These are phyloP conservation scores for Chalciporus pseudorubinellus DNA, from an alignment of 768 basidiomycete species.

Conservation along the genomic window DNA sequence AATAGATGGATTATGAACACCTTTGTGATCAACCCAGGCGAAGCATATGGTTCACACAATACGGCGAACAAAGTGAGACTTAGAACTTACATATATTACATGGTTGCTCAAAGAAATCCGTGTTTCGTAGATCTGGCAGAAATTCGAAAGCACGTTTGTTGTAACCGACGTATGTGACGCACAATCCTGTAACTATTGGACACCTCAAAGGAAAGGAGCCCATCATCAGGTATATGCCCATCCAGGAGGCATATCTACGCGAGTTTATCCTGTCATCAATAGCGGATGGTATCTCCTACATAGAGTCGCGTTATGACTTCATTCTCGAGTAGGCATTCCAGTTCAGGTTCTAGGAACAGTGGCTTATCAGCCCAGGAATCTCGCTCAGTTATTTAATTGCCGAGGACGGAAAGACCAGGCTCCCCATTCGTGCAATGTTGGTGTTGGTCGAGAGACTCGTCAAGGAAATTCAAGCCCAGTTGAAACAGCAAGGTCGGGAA, in stretches of 20 bases:
- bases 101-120: not conserved
- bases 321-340: constrained; percentile 29
- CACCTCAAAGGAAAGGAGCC: constrained; percentile 17
- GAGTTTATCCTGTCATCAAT: constrained; percentile 40
- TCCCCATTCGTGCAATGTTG: constrained; percentile 39
- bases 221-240: constrained; percentile 25
- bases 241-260: constrained; percentile 15
- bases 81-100: not conserved
- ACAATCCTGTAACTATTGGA: not conserved
- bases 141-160: constrained; percentile 19
- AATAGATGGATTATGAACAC: constrained; percentile 40
- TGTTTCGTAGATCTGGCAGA: constrained; percentile 20
- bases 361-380: not conserved
- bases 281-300: constrained; percentile 46
- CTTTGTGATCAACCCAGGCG: constrained; percentile 41
- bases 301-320: constrained; percentile 43
- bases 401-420: constrained; percentile 35
- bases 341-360: not conserved
- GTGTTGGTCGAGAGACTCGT: constrained; percentile 35
- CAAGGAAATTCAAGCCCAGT: constrained; percentile 33
- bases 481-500: constrained; percentile 35
- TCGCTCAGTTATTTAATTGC: constrained; percentile 38
- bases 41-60: constrained; percentile 44
- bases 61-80: constrained; percentile 37
- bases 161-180: constrained; percentile 21